Percentiles rank a stretch among this genome's conserved stretches.
phyloP scores from a whole-genome alignment of 495 filamentous ascomycete genomes.

The Amphirosellinia nigrospora region DNA sequence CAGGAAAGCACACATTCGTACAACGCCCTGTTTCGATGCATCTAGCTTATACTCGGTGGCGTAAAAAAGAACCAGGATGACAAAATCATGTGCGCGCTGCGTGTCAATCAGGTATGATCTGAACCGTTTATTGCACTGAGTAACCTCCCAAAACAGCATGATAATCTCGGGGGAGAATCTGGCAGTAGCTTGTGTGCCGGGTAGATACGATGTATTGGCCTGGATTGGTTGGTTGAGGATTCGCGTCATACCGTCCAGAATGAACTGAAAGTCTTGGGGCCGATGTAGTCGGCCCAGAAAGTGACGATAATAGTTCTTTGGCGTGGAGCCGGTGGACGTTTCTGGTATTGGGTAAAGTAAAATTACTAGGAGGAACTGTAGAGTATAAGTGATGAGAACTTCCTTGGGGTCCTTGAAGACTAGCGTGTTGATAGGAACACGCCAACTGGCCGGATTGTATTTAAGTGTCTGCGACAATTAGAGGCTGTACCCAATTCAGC shows the following conservation, averaged over 20 bases:
- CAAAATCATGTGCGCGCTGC: constrained; percentile 89
- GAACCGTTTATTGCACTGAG: constrained; percentile 98
- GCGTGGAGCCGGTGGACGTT: constrained; percentile 59
- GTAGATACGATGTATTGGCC: constrained; percentile 84
- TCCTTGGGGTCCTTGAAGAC: constrained; percentile 94
- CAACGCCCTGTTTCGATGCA: constrained; percentile 85
- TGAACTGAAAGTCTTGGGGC: constrained; percentile 96
- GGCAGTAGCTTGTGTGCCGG: constrained; percentile 78
- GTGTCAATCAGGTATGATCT: constrained; percentile 97
- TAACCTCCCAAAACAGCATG: constrained; percentile 96
- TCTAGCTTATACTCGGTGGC: constrained; percentile 86
- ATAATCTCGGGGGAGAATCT: constrained; percentile 96
- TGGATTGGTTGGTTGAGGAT: constrained; percentile 93
- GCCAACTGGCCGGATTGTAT: constrained; percentile 95
- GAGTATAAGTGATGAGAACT: constrained; percentile 85
- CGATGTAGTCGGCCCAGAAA: constrained; percentile 90
- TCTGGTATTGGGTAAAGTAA: constrained; percentile 92
- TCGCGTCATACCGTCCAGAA: constrained; percentile 93
- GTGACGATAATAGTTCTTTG: constrained; percentile 92
- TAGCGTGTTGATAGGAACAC: constrained; percentile 92
- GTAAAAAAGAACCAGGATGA: constrained; percentile 90
- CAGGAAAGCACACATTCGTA: constrained; percentile 96
- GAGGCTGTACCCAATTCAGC: constrained; percentile 5
- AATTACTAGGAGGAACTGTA: constrained; percentile 88
- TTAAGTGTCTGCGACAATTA: constrained; percentile 75